A percentile compares a stretch with the other conserved stretches of the same genome.
Conservation (phyloP, 108 stramenopile genomes). For the Skeletonema marinoi region DNA sequence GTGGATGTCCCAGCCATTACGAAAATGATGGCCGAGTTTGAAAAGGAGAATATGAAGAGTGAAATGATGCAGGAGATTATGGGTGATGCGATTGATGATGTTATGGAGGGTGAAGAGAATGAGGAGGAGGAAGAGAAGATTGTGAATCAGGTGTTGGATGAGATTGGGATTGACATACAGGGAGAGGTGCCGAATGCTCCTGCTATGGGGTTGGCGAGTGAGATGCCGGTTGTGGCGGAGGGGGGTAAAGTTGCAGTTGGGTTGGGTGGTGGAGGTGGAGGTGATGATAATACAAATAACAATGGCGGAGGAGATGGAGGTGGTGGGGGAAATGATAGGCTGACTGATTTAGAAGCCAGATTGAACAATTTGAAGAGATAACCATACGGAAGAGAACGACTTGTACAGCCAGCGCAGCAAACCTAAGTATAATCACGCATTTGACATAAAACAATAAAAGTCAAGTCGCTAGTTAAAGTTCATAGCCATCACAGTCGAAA, state of each 20-base stretch:
- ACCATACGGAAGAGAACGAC: neutral
- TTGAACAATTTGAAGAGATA: constrained; percentile 89
- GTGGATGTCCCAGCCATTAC: constrained; percentile 91
- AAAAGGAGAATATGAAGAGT: constrained; percentile 91
- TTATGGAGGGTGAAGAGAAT: constrained; percentile 85
- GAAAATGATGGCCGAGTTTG: constrained; percentile 98
- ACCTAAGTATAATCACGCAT: too few relatives aligned
- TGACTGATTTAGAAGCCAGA: constrained; percentile 84
- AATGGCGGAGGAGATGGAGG: constrained; percentile 33
- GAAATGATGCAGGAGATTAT: constrained; percentile 98
- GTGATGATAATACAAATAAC: constrained; percentile 9
- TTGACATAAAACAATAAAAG: neutral
- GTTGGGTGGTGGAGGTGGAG: constrained; percentile 7
- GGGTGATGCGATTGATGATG: constrained; percentile 96
- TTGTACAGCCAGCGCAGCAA: too few relatives aligned
- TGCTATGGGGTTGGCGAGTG: constrained; percentile 41
- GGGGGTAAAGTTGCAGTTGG: constrained; percentile 32
- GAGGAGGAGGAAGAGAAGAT: constrained; percentile 94
- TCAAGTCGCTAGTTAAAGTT: neutral
- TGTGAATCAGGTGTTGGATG: constrained; percentile 88
- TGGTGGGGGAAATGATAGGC: constrained; percentile 59
- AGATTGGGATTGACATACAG: constrained; percentile 85
- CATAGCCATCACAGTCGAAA: too few relatives aligned
- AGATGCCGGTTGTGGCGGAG: constrained; percentile 20
- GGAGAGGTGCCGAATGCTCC: constrained; percentile 81